Evolutionary conservation across 2,329 filamentous ascomycete genomes (phyloP).

Genomic region (Fusarium pseudograminearum): DNA sequence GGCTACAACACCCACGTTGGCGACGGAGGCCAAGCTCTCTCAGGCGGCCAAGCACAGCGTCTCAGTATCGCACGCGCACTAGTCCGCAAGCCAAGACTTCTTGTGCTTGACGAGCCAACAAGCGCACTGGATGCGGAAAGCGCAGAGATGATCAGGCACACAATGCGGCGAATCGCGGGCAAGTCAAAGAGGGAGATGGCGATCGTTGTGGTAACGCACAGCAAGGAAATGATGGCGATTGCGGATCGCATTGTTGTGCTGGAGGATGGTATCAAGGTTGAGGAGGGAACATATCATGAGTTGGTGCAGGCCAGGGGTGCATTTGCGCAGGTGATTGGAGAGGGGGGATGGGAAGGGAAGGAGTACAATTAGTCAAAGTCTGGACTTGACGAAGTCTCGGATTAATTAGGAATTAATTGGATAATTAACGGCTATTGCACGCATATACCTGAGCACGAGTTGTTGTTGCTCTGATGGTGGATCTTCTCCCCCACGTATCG

Average conservation of each 20-base stretch:
- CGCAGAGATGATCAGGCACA: conserved; percentile 72
- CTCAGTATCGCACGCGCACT: conserved; percentile 85
- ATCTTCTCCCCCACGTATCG: conserved; percentile 14
- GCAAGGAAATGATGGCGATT: conserved; percentile 85
- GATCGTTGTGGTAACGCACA: conserved; percentile 86
- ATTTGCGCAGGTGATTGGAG: conserved; percentile 62
- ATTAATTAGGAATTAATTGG: background rate
- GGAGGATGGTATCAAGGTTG: conserved; percentile 73
- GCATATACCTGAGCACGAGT: background rate
- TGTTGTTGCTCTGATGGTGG: conserved; percentile 1
- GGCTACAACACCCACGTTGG: conserved; percentile 75
- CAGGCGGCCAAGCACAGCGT: conserved; percentile 85
- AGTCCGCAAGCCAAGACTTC: conserved; percentile 74
- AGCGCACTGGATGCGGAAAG: conserved; percentile 80
- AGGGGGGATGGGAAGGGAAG: conserved; percentile 38
- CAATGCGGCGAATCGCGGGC: conserved; percentile 67
- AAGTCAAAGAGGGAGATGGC: conserved; percentile 63
- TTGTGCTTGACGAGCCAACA: conserved; percentile 90
- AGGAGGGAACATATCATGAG: conserved; percentile 74
- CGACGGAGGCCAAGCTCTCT: conserved; percentile 78
- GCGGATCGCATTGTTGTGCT: conserved; percentile 80
- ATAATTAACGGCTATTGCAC: conserved; percentile 5
- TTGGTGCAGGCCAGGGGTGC: conserved; percentile 61
- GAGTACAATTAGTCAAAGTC: background rate
- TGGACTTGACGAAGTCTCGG: background rate